These are phyloP conservation scores for Populus trichocarpa DNA, from an alignment of 441 rosid species.

Conservation along the genomic window DNA sequence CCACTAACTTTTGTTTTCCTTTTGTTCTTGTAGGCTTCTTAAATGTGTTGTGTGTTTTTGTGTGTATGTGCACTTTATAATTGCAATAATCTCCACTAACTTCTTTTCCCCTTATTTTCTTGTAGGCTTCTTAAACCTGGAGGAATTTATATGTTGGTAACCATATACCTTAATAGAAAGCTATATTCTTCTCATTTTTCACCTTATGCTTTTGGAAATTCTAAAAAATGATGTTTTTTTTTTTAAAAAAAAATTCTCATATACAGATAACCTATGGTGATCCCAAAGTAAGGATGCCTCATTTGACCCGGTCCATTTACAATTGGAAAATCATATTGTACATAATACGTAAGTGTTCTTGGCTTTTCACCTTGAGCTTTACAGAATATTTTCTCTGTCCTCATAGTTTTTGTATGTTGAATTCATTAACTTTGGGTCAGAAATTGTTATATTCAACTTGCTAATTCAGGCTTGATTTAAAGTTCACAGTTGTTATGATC, in stretches of 20 bases:
- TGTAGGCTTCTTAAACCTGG: constrained; percentile 84
- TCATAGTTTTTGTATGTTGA: neutral
- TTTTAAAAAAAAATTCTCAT: neutral
- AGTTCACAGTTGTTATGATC: neutral
- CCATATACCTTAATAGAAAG: constrained; percentile 25
- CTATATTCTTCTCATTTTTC: constrained; percentile 12
- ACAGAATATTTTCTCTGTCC: neutral
- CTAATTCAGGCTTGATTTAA: neutral
- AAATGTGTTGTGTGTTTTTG: constrained; percentile 20
- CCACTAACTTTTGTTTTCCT: constrained; percentile 7
- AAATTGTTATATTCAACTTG: neutral
- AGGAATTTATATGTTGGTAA: constrained; percentile 88
- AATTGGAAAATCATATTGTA: constrained; percentile 68
- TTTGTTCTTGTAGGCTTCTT: constrained; percentile 58
- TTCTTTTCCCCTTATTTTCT: constrained; percentile 12
- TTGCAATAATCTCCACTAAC: constrained; percentile 9
- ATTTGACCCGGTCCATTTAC: constrained; percentile 54
- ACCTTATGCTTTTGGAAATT: constrained; percentile 11
- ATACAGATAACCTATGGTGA: constrained; percentile 89
- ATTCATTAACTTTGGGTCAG: neutral
- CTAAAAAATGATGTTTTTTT: neutral
- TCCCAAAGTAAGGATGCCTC: constrained; percentile 83
- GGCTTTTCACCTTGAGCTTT: constrained; percentile 1
- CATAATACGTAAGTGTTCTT: constrained; percentile 61
- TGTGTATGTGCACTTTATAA: neutral